Base-by-base conservation (phyloP, 1,284 basidiomycete genomes). In the Flammula alnicola region DNA sequence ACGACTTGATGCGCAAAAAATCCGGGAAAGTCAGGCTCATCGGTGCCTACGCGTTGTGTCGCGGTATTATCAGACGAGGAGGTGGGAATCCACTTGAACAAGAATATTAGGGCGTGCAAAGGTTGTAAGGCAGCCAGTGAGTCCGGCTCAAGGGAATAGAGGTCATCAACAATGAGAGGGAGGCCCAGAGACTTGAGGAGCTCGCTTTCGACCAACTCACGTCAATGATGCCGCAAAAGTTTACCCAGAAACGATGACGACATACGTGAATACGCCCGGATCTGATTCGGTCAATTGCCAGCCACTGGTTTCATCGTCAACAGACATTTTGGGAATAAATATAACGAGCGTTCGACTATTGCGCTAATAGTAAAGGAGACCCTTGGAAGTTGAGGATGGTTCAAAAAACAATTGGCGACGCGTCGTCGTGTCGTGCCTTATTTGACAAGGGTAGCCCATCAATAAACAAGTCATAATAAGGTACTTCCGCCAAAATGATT, bases 1-100 rank as follows among this genome's bases (percentile, higher is more conserved):
- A 96, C 93, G 41, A 93, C 91, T 70, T 95, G 93, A 62, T 94
- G 89, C 0, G 91, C 91, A 65, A 95, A 95, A 71, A 93, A 95
- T 5, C 93, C 91, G 4, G 88, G 78, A 62, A 91, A 92, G 22
- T 85, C 81, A 36, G 77, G 70, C 59, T 94, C 91, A 61, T 83
- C 83, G 46, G 78, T 73, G 37, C 88, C 88, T 7, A 75, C 70
- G 35, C 77, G 72, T 37, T 73, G 69, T 36, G 72, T 62, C 52
- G 79, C 74, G 48, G 74, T 59, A 32, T 70, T 70, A 37, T 66
- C 66, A 20, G 74, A 70, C 19, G 73, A 70, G n/a, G n/a, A n/a
- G 3, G 69, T 65, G 30, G 86, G 84, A 23, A 92, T 74, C 84
- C 91, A 96, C 77, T 96, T 96, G 79, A 97, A 97, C 47, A 97